Evolutionary conservation across 2,329 filamentous ascomycete genomes (phyloP), one percentile per base, ranked within the genome.

Genomic region (Aspergillus fischeri): DNA sequence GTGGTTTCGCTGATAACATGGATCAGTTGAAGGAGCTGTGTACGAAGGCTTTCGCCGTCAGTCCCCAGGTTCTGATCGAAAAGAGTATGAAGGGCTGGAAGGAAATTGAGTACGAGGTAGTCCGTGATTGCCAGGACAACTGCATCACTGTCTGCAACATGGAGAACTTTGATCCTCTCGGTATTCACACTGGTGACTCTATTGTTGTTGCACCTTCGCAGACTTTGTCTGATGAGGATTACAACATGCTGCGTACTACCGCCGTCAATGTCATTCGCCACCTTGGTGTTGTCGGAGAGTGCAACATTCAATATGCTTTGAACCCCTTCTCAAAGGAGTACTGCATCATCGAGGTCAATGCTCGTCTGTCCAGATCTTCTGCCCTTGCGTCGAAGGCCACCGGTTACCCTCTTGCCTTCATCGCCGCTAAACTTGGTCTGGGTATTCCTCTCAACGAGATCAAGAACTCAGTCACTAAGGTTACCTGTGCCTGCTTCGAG

Each of bases 61-160:
- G 91, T 71, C 94, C 94, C 8, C 94, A 99, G 73, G 91, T 99
- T 7, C 84, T 99, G 55, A 95, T 99, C 67, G 94, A 99, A 80
- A 87, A 90, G 74, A 96, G 91, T 79, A 97, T 99, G 93, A 97
- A 97, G 80, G 94, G 94, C 58, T 99, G 94, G 94, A 99, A 99
- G 77, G 94, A 99, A 77, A 95, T 97, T 62, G 94, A 99, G 76
- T 99, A 97, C 72, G 94, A 99, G 76, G 94, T 97, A 60, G 94
- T 99, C 44, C 89, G 94, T 69, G 94, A 97, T 80, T 89, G 87
- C 56, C 87, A 91, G 67, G 92, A 99, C 79, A 97, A 97, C 83
- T 99, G 94, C 74, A 97, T 99, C 73, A 99, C 94, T 6, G 94
- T 99, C 60, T 99, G 94, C 77, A 99, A 99, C 81, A 97, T 99